Evolutionary conservation across 805 yeast genomes (phyloP), one percentile per base, ranked within the genome.

Genomic region (Metschnikowia rubicola): DNA sequence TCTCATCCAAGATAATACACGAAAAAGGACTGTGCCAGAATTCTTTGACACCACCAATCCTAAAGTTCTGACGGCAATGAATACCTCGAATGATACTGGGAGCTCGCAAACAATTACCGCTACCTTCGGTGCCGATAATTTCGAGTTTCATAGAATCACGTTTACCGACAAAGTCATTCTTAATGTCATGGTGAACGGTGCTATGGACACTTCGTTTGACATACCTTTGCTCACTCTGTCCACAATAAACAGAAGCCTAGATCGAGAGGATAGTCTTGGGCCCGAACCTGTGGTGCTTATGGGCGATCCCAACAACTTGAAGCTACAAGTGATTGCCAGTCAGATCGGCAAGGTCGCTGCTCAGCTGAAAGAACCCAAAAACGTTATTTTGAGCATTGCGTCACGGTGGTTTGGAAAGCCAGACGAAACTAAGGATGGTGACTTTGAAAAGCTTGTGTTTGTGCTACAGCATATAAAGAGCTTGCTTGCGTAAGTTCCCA

Each of bases 131-230:
- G 13, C 35, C 7, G 53, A 43, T 35, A 17, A 30, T 5, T 41
- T 56, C 19, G 44, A 48, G 21, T 62, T 62, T 48, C 66, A 60
- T 50, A 44, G 40, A 31, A 44, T 73, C 2, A 73, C 68, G 17
- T 65, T 73, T 29, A 59, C 58, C 2, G 75, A 77, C 48, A 68
- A 67, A 48, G 56, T 64, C 37, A 59, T 77, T 3, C 32, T 78
- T 30, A 67, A 68, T 37, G 56, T 78, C 11, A 64, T 70, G 39
- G 61, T 62, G 32, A 61, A 77, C 53, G 80, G 79, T 0, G 67
- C 73, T n/a, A 65, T 73, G 58, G 82, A 79, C 60, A 65, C 79
- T 15, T 76, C 81, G 2, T 74, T 72, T 49, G 79, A 75, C 41
- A 63, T 77, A 9, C 59, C 58, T 52, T 54, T 36, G 17, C 54